phyloP scores from a whole-genome alignment of 2,329 filamentous ascomycete species.

The Dactylellina sp. region DNA sequence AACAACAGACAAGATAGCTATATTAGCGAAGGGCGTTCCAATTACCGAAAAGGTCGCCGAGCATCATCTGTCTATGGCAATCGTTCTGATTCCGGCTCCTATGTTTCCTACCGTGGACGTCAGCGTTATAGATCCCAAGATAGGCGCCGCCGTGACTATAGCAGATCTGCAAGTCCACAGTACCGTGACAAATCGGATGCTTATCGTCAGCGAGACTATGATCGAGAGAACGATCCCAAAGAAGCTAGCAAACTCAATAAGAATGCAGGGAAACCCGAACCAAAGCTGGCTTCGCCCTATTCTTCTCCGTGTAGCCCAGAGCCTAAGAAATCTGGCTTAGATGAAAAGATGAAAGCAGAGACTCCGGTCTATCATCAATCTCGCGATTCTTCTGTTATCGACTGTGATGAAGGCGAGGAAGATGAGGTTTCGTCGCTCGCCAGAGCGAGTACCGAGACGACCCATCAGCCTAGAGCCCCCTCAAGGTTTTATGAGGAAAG shows the following conservation, averaged over 20 bases:
- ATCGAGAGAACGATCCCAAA: constrained; percentile 7
- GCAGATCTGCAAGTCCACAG: constrained; percentile 28
- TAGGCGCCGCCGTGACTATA: neutral
- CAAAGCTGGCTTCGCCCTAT: no score
- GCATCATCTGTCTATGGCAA: no score
- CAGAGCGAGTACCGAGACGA: neutral
- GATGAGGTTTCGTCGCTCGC: neutral
- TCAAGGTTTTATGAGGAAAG: neutral
- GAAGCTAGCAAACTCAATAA: neutral
- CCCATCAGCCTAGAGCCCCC: neutral
- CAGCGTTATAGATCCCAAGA: constrained; percentile 2
- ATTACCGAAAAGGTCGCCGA: no score
- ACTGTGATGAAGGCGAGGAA: constrained; percentile 9
- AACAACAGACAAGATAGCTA: neutral
- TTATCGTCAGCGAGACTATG: constrained; percentile 28
- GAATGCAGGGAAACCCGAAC: neutral
- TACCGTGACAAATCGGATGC: neutral
- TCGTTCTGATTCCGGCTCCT: neutral
- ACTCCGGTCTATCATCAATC: neutral
- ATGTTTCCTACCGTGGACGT: constrained; percentile 6
- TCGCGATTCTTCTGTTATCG: neutral
- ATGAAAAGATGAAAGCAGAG: neutral
- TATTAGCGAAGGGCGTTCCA: no score
- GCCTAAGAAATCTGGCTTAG: neutral
- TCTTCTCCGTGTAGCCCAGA: no score